These are phyloP conservation scores for Elaphomyces granulatus DNA, from an alignment of 495 filamentous ascomycete genomes.

Conservation along the genomic window DNA sequence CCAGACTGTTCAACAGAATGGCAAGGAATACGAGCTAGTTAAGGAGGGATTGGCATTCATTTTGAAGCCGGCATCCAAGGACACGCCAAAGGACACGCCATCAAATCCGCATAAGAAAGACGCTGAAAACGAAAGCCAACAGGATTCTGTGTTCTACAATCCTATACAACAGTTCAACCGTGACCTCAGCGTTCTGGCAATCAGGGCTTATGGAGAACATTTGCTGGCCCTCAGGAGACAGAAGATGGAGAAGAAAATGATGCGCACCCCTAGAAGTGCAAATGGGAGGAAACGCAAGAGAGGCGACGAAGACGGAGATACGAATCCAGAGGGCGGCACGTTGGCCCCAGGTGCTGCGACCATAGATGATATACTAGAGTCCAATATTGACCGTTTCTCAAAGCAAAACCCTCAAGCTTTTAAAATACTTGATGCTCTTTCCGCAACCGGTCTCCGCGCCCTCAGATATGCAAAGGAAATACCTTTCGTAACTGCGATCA, in stretches of 20 bases:
- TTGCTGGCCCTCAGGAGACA: conserved; percentile 29
- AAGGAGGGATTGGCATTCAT: conserved; percentile 58
- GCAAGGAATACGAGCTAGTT: conserved; percentile 44
- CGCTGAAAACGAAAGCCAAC: conserved; percentile 34
- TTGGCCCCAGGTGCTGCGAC: neutral
- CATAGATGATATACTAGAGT: no score
- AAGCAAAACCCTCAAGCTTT: conserved; percentile 30
- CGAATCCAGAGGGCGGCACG: neutral
- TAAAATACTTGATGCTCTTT: conserved; percentile 84
- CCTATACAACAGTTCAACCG: conserved; percentile 98
- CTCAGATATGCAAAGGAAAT: conserved; percentile 87
- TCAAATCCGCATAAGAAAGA: conserved; percentile 19
- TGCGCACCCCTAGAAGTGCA: conserved; percentile 28
- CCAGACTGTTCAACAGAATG: conserved; percentile 11
- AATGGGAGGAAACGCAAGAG: conserved; percentile 39
- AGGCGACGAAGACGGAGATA: conserved; percentile 13
- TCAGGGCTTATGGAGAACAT: conserved; percentile 69
- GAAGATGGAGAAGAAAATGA: conserved; percentile 23
- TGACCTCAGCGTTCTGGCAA: conserved; percentile 82
- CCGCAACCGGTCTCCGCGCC: conserved; percentile 84
- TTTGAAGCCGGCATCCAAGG: conserved; percentile 39
- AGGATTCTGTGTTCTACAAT: conserved; percentile 91
- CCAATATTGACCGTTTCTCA: neutral
- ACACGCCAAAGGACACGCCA: conserved; percentile 27
- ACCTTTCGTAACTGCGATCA: conserved; percentile 63